Percentiles rank a stretch among this genome's conserved stretches.
Evolutionary conservation across 768 basidiomycete genomes (phyloP).

Genomic region (Leucosporidium scottii): DNA sequence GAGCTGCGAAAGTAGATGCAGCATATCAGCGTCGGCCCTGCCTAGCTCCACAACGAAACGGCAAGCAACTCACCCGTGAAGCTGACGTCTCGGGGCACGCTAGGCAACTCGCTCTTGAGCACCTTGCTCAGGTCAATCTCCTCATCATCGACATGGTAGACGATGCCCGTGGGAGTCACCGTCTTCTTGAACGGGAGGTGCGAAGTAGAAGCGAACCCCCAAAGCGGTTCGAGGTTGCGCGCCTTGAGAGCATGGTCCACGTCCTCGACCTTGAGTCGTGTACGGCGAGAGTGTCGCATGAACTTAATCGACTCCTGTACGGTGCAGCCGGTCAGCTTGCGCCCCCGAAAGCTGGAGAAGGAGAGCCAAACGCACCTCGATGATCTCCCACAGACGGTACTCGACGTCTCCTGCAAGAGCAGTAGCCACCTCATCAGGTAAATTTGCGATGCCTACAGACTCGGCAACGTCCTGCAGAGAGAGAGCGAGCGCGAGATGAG

Average conservation of each 20-base stretch:
- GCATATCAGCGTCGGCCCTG: conserved; percentile 8
- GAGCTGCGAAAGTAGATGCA: conserved; percentile 51
- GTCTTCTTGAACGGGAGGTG: conserved; percentile 50
- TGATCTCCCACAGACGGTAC: conserved; percentile 87
- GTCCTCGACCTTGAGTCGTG: conserved; percentile 81
- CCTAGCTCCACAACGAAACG: conserved; percentile 6
- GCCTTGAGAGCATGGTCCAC: conserved; percentile 89
- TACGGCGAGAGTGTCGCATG: conserved; percentile 87
- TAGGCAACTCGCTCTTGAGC: conserved; percentile 74
- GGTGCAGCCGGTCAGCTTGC: not conserved
- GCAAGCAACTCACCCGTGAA: conserved; percentile 52
- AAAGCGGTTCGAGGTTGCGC: conserved; percentile 92
- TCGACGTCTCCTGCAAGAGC: conserved; percentile 92
- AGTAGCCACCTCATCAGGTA: conserved; percentile 72
- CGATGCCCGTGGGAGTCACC: conserved; percentile 56
- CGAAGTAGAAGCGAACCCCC: conserved; percentile 59
- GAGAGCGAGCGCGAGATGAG: not conserved
- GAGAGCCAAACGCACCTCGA: conserved; percentile 56
- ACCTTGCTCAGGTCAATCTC: conserved; percentile 94
- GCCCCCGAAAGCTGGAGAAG: not conserved
- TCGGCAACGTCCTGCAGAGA: conserved; percentile 76
- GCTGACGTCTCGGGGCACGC: conserved; percentile 67
- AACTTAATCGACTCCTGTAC: conserved; percentile 87
- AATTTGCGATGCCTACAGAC: conserved; percentile 63
- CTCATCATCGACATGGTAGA: conserved; percentile 93